Base-by-base conservation (phyloP, 148 eudicot species). In the Talinum fruticosum region DNA sequence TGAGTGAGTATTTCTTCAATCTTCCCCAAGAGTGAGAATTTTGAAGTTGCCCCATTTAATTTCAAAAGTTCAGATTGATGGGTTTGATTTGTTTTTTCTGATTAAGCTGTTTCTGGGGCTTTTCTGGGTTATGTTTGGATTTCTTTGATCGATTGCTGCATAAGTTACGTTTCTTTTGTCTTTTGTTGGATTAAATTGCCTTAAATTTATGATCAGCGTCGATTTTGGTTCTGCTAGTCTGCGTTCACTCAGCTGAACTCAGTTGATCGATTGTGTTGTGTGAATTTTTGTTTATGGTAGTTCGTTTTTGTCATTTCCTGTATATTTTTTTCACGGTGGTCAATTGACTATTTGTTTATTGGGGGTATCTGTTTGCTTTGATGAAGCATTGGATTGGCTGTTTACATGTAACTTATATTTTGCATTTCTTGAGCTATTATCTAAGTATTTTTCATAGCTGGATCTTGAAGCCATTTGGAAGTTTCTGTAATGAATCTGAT, bases 1-100 rank as follows among this genome's bases (percentile, higher is more conserved):
- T 85, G 93, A 92, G 97, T 92, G 30, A 73, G 97, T 89, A 2
- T 62, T 66, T 26, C 47, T n/a, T n/a, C n/a, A n/a, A n/a, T n/a
- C n/a, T 61, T 10, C 23, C 5, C 12, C 10, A 34, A 0, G 45
- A 10, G 26, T 71, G 16, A 45, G 32, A 68, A 23, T 57, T 51
- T 64, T 78, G 33, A 69, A 21, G 59, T 62, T 69, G 79, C 13
- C 26, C 49, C 69, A 35, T 66, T 77, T 81, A 65, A 7, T 57
- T 51, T 16, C 6, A 8, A 5, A n/a, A 59, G 36, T 45, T 44
- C 34, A 7, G 57, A 33, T 18, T 32, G 15, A 34, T 53, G 73
- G 30, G 59, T 36, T 44, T 47, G 15, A 65, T 66, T 21, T 10
- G 35, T 67, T 8, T 33, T 33, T 66, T 34, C 10, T 66, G 41